Conservation (phyloP, 495 filamentous ascomycete genomes). For the Parachaetomium inaequale region DNA sequence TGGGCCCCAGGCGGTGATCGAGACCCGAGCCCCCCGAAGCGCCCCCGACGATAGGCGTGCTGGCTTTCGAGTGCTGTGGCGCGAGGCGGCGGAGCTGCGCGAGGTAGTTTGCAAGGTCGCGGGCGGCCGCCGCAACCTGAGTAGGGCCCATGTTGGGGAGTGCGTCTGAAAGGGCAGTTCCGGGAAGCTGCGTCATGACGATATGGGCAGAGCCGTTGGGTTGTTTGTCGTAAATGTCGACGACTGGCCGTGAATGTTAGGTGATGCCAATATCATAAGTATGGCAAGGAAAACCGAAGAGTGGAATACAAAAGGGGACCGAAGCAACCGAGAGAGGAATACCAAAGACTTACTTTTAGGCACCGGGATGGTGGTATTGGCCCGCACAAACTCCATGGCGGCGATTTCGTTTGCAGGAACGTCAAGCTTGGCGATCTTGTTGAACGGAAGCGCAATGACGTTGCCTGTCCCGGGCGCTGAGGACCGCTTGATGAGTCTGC, state of each 20-base stretch:
- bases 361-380: slow-evolving; percentile 13
- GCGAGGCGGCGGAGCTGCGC: slow-evolving; percentile 2
- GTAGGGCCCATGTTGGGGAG: neutral
- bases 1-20: neutral
- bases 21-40: neutral
- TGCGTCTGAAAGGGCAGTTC: neutral
- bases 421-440: neutral
- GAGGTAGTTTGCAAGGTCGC: slow-evolving; percentile 2
- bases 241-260: neutral
- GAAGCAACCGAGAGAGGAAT: too few relatives aligned
- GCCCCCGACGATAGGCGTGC: neutral
- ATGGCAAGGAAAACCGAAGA: too few relatives aligned
- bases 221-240: slow-evolving; percentile 9
- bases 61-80: neutral
- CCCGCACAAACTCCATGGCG: slow-evolving; percentile 12
- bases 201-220: neutral
- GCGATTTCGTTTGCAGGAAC: slow-evolving; percentile 8
- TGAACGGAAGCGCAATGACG: slow-evolving; percentile 1
- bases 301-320: too few relatives aligned
- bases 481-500: neutral
- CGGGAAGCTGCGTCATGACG: slow-evolving; percentile 5
- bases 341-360: neutral
- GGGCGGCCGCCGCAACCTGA: neutral
- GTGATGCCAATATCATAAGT: too few relatives aligned
- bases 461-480: neutral